Evolutionary conservation across 2,329 filamentous ascomycete species (phyloP).

Genomic region (Trichoderma endophyticum): DNA sequence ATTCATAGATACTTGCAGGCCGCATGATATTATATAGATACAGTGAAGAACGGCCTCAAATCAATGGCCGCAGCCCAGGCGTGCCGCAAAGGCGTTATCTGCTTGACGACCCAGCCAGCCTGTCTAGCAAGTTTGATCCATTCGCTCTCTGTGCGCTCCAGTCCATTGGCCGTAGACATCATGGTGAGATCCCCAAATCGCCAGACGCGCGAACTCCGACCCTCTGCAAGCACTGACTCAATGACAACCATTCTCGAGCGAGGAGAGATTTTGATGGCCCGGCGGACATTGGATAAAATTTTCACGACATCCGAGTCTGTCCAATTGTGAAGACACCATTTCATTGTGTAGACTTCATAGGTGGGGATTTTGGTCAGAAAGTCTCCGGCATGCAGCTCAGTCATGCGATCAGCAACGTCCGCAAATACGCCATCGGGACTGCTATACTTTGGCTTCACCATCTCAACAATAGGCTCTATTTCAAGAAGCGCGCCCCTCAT

Average conservation of each 20-base stretch:
- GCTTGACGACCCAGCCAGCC: slow-evolving; percentile 31
- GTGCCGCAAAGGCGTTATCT: background rate
- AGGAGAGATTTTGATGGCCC: slow-evolving; percentile 27
- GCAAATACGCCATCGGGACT: slow-evolving; percentile 30
- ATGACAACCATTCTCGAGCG: slow-evolving; percentile 35
- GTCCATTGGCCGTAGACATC: slow-evolving; percentile 35
- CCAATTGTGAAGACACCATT: slow-evolving; percentile 45
- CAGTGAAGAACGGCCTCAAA: background rate
- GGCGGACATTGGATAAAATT: slow-evolving; percentile 31
- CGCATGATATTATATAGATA: background rate
- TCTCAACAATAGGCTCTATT: slow-evolving; percentile 33
- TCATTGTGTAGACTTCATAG: slow-evolving; percentile 33
- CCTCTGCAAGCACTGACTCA: slow-evolving; percentile 36
- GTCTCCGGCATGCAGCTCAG: slow-evolving; percentile 32
- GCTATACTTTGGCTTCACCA: slow-evolving; percentile 27
- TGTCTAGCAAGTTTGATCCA: slow-evolving; percentile 30
- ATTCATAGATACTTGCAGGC: background rate
- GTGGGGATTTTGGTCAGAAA: slow-evolving; percentile 36
- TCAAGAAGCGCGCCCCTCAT: slow-evolving; percentile 39
- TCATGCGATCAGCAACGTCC: slow-evolving; percentile 34
- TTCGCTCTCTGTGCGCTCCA: slow-evolving; percentile 31
- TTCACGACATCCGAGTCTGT: slow-evolving; percentile 30
- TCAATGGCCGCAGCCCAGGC: slow-evolving; percentile 14
- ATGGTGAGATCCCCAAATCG: slow-evolving; percentile 42
- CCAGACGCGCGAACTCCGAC: slow-evolving; percentile 29